These are phyloP conservation scores for Echinosophora koreensis DNA, from an alignment of 306 rosid species.

Conservation along the genomic window DNA sequence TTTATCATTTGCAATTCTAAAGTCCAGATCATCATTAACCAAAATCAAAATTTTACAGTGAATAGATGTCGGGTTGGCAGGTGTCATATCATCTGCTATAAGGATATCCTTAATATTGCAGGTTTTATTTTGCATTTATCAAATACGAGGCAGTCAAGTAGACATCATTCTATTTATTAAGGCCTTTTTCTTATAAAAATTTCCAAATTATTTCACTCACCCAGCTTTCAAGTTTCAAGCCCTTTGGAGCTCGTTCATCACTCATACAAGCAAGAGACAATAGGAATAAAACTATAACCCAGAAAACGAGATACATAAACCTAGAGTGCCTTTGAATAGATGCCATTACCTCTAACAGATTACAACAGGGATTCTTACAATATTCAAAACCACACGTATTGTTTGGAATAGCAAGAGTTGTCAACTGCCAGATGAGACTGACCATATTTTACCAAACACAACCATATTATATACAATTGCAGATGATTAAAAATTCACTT, in stretches of 20 bases:
- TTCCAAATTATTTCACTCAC: background rate
- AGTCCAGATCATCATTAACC: background rate
- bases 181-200: background rate
- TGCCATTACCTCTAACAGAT: too few relatives aligned
- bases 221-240: background rate
- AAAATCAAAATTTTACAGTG: background rate
- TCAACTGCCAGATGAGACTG: too few relatives aligned
- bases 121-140: background rate
- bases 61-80: too few relatives aligned
- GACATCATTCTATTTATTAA: background rate
- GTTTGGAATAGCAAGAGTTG: too few relatives aligned
- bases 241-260: background rate
- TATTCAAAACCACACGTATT: too few relatives aligned
- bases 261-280: background rate
- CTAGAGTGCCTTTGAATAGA: too few relatives aligned
- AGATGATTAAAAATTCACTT: too few relatives aligned
- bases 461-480: too few relatives aligned
- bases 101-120: background rate
- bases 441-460: too few relatives aligned
- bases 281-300: background rate
- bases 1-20: background rate
- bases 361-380: too few relatives aligned
- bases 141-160: background rate
- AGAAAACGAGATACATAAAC: too few relatives aligned
- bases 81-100: background rate